Conservation (phyloP, 129 eudicot genomes). For the Lactuca sativa region DNA sequence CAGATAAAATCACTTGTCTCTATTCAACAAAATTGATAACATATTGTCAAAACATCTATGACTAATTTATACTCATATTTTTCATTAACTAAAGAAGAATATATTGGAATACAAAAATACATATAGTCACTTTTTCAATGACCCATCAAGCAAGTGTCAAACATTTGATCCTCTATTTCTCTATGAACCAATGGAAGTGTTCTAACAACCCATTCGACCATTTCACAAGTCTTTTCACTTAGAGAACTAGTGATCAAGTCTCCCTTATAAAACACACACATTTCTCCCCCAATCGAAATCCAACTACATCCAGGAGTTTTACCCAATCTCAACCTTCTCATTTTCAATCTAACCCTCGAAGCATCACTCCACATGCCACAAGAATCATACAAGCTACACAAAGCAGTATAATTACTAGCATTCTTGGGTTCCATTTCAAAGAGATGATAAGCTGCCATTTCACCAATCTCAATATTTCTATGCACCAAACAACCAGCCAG, state of each 20-base stretch:
- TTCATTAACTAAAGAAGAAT: not conserved
- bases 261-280: constrained; percentile 43
- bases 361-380: constrained; percentile 39
- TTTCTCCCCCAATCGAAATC: constrained; percentile 31
- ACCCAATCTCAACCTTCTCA: constrained; percentile 36
- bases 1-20: no score
- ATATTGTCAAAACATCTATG: no score
- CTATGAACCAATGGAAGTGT: constrained; percentile 20
- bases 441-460: constrained; percentile 36
- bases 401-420: constrained; percentile 45
- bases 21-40: no score
- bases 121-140: no score
- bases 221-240: constrained; percentile 23
- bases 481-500: constrained; percentile 44
- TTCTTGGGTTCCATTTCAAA: constrained; percentile 44
- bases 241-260: not conserved
- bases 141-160: no score
- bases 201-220: constrained; percentile 18
- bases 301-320: constrained; percentile 49
- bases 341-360: constrained; percentile 34
- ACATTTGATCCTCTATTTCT: not conserved
- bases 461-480: constrained; percentile 42
- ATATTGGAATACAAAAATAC: no score
- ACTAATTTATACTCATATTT: no score
- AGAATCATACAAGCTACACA: constrained; percentile 50